These are phyloP conservation scores for Tephrocybe sp. DNA, from an alignment of 768 basidiomycete species.

Conservation along the genomic window DNA sequence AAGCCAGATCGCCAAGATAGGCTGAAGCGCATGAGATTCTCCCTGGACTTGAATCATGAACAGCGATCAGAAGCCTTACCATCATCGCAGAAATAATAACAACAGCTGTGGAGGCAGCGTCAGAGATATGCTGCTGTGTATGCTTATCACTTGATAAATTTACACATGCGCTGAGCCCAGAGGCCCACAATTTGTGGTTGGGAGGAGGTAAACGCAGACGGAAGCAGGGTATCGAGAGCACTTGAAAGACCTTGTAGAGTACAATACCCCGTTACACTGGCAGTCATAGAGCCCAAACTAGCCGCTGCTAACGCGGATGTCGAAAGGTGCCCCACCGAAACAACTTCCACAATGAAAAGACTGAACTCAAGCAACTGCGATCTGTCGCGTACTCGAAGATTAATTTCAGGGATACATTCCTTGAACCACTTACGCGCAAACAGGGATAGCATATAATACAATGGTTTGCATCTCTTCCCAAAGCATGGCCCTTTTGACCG, in stretches of 20 bases:
- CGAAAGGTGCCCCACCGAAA: slow-evolving; percentile 90
- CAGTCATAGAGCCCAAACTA: slow-evolving; percentile 71
- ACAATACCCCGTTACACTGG: slow-evolving; percentile 69
- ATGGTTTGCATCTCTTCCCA: slow-evolving; percentile 60
- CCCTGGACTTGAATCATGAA: slow-evolving; percentile 5
- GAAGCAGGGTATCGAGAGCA: slow-evolving; percentile 89
- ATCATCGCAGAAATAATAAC: slow-evolving; percentile 56
- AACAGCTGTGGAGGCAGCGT: slow-evolving; percentile 42
- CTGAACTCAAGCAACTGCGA: slow-evolving; percentile 84
- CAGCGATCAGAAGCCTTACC: slow-evolving; percentile 46
- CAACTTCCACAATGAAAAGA: slow-evolving; percentile 77
- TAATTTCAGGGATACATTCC: too few relatives aligned
- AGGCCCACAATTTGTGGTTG: slow-evolving; percentile 85
- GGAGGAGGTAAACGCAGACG: slow-evolving; percentile 89
- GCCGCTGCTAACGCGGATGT: slow-evolving; percentile 86
- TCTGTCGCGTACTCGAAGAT: slow-evolving; percentile 34
- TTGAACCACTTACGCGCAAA: slow-evolving; percentile 55
- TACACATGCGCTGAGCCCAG: slow-evolving; percentile 87
- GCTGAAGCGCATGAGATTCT: slow-evolving; percentile 25
- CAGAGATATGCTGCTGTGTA: neutral
- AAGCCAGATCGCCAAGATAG: slow-evolving; percentile 72
- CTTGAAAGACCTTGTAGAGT: slow-evolving; percentile 80
- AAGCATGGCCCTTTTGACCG: slow-evolving; percentile 32
- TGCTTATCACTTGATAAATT: neutral
- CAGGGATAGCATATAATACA: slow-evolving; percentile 62